phyloP scores from a whole-genome alignment of 768 basidiomycete species.

The Chalciporus chontae region DNA sequence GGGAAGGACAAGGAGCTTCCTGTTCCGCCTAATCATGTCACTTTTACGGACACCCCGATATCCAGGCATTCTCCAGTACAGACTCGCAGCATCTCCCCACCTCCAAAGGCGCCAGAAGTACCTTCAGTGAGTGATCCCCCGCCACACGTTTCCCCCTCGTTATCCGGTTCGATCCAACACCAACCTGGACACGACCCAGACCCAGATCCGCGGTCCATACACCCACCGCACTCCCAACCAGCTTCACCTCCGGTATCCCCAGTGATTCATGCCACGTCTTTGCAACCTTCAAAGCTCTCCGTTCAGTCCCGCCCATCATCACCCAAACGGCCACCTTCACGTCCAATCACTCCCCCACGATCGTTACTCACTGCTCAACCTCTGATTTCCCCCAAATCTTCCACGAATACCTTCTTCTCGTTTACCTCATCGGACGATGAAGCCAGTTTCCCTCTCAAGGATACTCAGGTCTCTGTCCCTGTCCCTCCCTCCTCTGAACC shows the following conservation, averaged over 20 bases:
- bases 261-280: not conserved
- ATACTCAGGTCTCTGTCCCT: not conserved
- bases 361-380: slow-evolving; percentile 8
- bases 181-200: not conserved
- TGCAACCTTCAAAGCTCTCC: not conserved
- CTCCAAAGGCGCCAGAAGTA: not conserved
- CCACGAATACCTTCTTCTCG: slow-evolving; percentile 25
- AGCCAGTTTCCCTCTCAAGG: not conserved
- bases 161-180: not conserved
- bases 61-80: not conserved
- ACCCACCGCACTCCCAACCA: slow-evolving; percentile 2
- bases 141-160: not conserved
- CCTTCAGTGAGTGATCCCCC: not conserved
- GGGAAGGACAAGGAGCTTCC: slow-evolving; percentile 6
- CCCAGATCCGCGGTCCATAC: not conserved
- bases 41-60: slow-evolving; percentile 10
- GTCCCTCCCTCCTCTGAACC: not conserved
- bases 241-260: slow-evolving; percentile 15
- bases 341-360: slow-evolving; percentile 16
- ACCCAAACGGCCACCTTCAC: slow-evolving; percentile 10
- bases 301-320: slow-evolving; percentile 3
- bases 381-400: slow-evolving; percentile 27
- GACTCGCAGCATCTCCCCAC: not conserved
- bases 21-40: slow-evolving; percentile 5
- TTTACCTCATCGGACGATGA: slow-evolving; percentile 20